Base-by-base conservation (phyloP, 1,284 basidiomycete genomes). In the Cutaneotrichosporon arboriforme region DNA sequence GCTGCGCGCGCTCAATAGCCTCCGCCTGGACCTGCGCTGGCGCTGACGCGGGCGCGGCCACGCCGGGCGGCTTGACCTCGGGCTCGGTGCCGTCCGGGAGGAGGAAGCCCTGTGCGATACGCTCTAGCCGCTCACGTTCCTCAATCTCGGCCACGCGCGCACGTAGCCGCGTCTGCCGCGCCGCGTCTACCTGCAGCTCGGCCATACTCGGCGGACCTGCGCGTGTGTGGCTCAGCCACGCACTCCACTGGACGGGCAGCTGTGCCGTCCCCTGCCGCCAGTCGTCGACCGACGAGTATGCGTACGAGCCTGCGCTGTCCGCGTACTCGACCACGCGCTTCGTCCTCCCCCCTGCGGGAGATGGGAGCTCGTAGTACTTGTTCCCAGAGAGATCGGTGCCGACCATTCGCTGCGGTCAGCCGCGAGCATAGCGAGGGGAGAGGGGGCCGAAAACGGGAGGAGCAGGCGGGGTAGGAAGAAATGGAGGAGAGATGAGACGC, bases 91-190 rank as follows among this genome's bases (percentile, higher is more conserved):
- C 59, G 46, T 66, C 66, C 7, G 65, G 61, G 22, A 63, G 47
- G 15, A 70, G 55, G 45, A 68, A 74, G 9, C 72, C 72, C 48
- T 74, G 72, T 31, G 60, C 52, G 14, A 74, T 74, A n/a, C 72
- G 48, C 48, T 74, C 72, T 23, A 54, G 67, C 14, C 51, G 40
- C 47, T 74, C 72, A 1, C 72, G 50, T 21, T 48, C 59, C 55
- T 70, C 72, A 33, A 74, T 74, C 0, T 55, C 62, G 4, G 54
- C 51, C 8, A 74, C 59, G 31, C 61, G 55, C 5, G 60, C 58
- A 22, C 40, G 35, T 2, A 74, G 63, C 10, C 46, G 14, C 20
- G 49, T 41, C 47, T 62, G 64, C 3, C 72, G 63, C 10, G 33
- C 31, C 5, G 46, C 50, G 49, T 74, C 72, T 1, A 15, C n/a